Conservation (phyloP, 1,284 basidiomycete species). For the Heterobasidion annosum region DNA sequence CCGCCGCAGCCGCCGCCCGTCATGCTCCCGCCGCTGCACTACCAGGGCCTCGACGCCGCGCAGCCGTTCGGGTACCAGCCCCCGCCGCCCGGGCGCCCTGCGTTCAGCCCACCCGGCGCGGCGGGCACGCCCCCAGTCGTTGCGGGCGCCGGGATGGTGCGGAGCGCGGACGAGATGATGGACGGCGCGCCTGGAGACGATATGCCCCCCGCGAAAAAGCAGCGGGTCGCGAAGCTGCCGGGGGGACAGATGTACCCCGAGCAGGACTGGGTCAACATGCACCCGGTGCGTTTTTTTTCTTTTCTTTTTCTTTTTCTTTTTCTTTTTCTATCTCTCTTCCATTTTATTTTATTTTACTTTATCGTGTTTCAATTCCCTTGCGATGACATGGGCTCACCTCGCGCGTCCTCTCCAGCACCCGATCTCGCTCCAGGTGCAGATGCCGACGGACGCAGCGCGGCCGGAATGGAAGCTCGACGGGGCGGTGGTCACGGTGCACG, state of each 20-base stretch:
- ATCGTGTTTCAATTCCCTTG: neutral
- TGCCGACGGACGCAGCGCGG: slow-evolving; percentile 58
- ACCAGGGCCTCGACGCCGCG: slow-evolving; percentile 66
- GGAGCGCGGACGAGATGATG: slow-evolving; percentile 75
- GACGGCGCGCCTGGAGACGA: slow-evolving; percentile 39
- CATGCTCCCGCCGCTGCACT: slow-evolving; percentile 76
- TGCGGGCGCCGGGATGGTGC: slow-evolving; percentile 45
- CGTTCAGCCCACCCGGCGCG: slow-evolving; percentile 35
- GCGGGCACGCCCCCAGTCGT: neutral
- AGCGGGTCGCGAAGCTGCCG: slow-evolving; percentile 73
- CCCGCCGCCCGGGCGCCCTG: slow-evolving; percentile 29
- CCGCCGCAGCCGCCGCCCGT: slow-evolving; percentile 51
- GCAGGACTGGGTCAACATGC: slow-evolving; percentile 81
- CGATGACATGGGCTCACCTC: neutral
- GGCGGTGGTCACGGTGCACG: slow-evolving; percentile 62
- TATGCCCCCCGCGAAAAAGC: slow-evolving; percentile 72
- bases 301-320: neutral
- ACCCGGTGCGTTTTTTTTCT: slow-evolving; percentile 48
- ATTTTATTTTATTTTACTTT: neutral
- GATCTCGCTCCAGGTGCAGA: slow-evolving; percentile 74
- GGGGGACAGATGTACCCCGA: slow-evolving; percentile 77
- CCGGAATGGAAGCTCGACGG: slow-evolving; percentile 92
- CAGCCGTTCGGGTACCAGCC: slow-evolving; percentile 77
- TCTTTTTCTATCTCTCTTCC: slow-evolving; percentile 3
- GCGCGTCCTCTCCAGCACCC: slow-evolving; percentile 44